Conservation (phyloP, 1,284 basidiomycete species). For the Ustilago hordei region DNA sequence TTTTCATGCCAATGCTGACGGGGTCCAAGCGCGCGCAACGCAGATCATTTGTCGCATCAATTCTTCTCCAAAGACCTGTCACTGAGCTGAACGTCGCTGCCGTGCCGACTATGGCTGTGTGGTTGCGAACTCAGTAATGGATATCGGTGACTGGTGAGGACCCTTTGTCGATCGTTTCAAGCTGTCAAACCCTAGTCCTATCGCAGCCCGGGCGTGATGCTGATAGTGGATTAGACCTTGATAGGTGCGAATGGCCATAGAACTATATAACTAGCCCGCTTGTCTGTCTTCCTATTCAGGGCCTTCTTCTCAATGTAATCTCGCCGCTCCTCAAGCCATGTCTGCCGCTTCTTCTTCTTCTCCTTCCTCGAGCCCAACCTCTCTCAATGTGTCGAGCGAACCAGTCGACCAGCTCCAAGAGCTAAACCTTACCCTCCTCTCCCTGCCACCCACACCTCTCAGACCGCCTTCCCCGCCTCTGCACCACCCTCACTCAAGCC, state of each 20-base stretch:
- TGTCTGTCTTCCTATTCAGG: too few species aligned
- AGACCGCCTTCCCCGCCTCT: constrained; percentile 1
- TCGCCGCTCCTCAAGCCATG: neutral
- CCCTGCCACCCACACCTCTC: neutral
- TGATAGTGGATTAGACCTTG: neutral
- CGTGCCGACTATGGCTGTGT: neutral
- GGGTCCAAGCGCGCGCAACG: constrained; percentile 5
- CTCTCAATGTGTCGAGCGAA: neutral
- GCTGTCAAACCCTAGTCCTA: neutral
- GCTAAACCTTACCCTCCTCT: neutral
- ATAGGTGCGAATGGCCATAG: neutral
- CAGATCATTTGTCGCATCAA: neutral
- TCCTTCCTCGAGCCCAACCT: neutral
- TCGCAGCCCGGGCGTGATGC: neutral
- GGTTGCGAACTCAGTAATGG: too few species aligned
- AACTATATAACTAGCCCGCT: neutral
- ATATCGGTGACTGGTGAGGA: neutral
- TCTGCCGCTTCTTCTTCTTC: neutral
- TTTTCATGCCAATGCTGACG: neutral
- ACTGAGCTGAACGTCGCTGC: neutral
- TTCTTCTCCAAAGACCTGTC: neutral
- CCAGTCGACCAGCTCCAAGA: neutral
- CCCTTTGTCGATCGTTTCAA: constrained; percentile 1
- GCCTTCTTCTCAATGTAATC: too few species aligned
- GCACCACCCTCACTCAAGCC: neutral